Evolutionary conservation across 163 green algal species (phyloP), one percentile per base, ranked within the genome.

Genomic region (Smithsoniella earleae): DNA sequence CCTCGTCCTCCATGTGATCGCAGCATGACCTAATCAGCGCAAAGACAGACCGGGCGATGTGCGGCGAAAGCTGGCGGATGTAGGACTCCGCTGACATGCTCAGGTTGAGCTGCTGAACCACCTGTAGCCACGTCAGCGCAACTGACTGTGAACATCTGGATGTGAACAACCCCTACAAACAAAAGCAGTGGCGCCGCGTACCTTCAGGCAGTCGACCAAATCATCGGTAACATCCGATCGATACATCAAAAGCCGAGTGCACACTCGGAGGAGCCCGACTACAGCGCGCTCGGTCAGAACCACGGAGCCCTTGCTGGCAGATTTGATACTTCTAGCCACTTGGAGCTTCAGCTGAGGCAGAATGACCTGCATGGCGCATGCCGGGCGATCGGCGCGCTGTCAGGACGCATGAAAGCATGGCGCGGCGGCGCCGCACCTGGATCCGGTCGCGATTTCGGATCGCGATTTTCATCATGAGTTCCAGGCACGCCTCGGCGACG

Each of bases 391-490:
- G 18, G 44, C 20, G 18, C 44, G 44, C 18, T 20, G 20, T 1
- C 44, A 54, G 18, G 1, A 18, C 18, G 44, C 44, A 54, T 18
- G 44, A 20, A 0, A 1, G 44, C n/a, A n/a, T n/a, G n/a, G n/a
- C n/a, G n/a, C 1, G 58, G 25, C 0, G 34, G 1, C 6, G 13
- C 8, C 58, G 25, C n/a, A 1, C 58, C 58, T 69, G 58, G 20
- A 69, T 69, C 30, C 58, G 58, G 2, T 69, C 58, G 6, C 58
- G 58, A 34, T 69, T 69, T 36, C 58, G 58, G 58, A 69, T 69
- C 6, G 58, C 58, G 3, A 69, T 30, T 33, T 69, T 69, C 58
- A 69, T 69, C 6, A 69, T 30, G 18, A 69, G 58, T 33, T 69
- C 58, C 3, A 69, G 58, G 58, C 58, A 69, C 16, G 58, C 58